Base-by-base conservation (phyloP, 768 basidiomycete species). In the Lactarius sp. region DNA sequence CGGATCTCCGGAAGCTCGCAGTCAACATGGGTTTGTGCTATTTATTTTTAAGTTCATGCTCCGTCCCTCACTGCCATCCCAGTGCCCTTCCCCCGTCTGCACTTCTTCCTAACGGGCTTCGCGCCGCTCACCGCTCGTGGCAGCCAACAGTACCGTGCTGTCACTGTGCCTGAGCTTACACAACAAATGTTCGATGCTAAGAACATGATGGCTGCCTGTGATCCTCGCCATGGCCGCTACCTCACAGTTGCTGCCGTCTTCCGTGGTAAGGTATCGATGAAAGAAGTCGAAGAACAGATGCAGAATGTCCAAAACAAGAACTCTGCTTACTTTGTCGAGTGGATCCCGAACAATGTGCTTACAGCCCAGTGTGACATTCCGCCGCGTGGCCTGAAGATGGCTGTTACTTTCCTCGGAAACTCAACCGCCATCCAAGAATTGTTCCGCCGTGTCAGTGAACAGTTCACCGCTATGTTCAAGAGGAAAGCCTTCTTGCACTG, bases 241-340 rank as follows among this genome's bases (percentile, higher is more conserved):
- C 88, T 99, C 65, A 99, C 97, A 46, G 96, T 88, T 68, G 94
- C 94, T 34, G 94, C 94, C 68, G 87, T 94, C 70, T 99, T 97
- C 94, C 94, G 97, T 77, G 97, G 97, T 70, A 95, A 95, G 77
- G 94, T 98, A 60, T 92, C 94, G n/a, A 98, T 98, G 95, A 96
- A 96, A 78, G 97, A 99, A 74, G 93, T 99, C 61, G 97, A 99
- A 78, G 97, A 98, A 74, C 92, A 96, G 73, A 98, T 98, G 94
- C 90, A 94, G 77, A 90, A 88, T 70, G 94, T 98, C 39, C 91
- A 95, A 78, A 92, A 84, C 84, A 97, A 96, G 85, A 97, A 98
- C 82, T 90, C 93, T 39, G 88, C 92, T 6, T 95, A 97, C 82
- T 98, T 98, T 71, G 95, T 98, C 69, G 95, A 99, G 77, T 99